A percentile compares a stretch with the other conserved stretches of the same genome.
Evolutionary conservation across 2,329 filamentous ascomycete species (phyloP).

Genomic region (Ophioceras dolichostomum): DNA sequence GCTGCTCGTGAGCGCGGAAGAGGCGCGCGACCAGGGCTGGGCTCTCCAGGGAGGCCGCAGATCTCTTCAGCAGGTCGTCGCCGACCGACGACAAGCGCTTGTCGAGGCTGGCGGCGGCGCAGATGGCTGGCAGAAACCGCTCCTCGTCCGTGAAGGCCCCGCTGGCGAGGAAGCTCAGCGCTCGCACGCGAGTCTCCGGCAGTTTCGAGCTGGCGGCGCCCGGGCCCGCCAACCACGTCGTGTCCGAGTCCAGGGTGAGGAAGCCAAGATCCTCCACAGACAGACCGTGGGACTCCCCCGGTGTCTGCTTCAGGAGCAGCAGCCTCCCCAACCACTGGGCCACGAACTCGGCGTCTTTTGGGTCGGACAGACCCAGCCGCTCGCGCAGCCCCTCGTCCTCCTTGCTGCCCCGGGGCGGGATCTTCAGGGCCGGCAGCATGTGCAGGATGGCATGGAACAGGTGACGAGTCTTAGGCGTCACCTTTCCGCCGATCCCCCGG

Average conservation of each 20-base stretch:
- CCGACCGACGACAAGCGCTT: conserved; percentile 73
- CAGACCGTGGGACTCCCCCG: conserved; percentile 37
- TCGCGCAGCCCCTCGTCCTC: conserved; percentile 61
- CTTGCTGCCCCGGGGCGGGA: conserved; percentile 66
- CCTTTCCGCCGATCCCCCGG: conserved; percentile 50
- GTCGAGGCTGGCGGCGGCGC: conserved; percentile 72
- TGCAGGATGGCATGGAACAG: conserved; percentile 77
- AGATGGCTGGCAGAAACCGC: conserved; percentile 71
- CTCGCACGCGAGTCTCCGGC: conserved; percentile 56
- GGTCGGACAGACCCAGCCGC: conserved; percentile 51
- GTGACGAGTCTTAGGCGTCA: conserved; percentile 38
- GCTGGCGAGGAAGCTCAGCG: conserved; percentile 63
- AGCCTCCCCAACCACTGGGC: conserved; percentile 67
- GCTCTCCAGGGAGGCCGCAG: conserved; percentile 62
- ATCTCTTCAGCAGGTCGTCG: conserved; percentile 79
- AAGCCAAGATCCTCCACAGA: conserved; percentile 56
- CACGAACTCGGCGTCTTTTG: conserved; percentile 60
- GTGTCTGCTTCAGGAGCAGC: conserved; percentile 40
- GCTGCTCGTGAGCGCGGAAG: conserved; percentile 61
- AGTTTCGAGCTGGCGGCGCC: conserved; percentile 35
- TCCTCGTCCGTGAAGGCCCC: conserved; percentile 77
- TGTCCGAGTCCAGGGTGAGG: conserved; percentile 53
- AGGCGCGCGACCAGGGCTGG: conserved; percentile 48
- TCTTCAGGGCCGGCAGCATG: conserved; percentile 55
- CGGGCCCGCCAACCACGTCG: conserved; percentile 48